These are phyloP conservation scores for Apiotrichum akiyoshidainum DNA, from an alignment of 1,284 basidiomycete genomes.

Conservation along the genomic window DNA sequence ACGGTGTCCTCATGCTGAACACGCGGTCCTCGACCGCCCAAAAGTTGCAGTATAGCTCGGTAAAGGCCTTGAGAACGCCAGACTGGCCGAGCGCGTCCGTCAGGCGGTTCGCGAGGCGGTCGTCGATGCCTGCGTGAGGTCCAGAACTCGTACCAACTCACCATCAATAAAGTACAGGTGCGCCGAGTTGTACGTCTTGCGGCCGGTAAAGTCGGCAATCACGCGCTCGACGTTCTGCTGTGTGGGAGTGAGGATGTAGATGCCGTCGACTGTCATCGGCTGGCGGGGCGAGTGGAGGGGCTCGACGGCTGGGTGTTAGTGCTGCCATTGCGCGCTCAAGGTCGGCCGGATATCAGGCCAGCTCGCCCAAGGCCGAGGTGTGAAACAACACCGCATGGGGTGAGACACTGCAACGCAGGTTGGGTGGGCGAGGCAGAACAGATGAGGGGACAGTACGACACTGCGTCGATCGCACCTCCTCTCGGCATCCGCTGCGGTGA, in stretches of 20 bases:
- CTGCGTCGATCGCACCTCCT: no score
- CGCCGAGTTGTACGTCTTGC: conserved; percentile 76
- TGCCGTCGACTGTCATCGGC: conserved; percentile 56
- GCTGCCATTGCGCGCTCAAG: not conserved
- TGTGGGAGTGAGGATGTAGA: conserved; percentile 94
- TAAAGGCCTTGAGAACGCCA: conserved; percentile 61
- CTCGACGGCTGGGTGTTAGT: conserved; percentile 51
- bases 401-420: no score
- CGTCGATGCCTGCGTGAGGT: conserved; percentile 50
- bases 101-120: conserved; percentile 69
- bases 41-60: conserved; percentile 85
- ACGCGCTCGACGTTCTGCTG: conserved; percentile 88
- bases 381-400: no score
- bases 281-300: conserved; percentile 58
- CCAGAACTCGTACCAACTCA: conserved; percentile 47
- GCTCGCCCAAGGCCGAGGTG: no score
- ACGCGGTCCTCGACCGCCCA: conserved; percentile 79
- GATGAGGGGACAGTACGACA: no score
- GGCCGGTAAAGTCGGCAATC: conserved; percentile 72
- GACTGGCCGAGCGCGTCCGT: conserved; percentile 51
- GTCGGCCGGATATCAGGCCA: no score
- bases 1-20: conserved; percentile 72
- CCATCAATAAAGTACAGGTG: conserved; percentile 96
- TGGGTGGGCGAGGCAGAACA: no score
- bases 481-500: no score